Conservation (phyloP, 148 eudicot species). For the Chenopodium quinoa region DNA sequence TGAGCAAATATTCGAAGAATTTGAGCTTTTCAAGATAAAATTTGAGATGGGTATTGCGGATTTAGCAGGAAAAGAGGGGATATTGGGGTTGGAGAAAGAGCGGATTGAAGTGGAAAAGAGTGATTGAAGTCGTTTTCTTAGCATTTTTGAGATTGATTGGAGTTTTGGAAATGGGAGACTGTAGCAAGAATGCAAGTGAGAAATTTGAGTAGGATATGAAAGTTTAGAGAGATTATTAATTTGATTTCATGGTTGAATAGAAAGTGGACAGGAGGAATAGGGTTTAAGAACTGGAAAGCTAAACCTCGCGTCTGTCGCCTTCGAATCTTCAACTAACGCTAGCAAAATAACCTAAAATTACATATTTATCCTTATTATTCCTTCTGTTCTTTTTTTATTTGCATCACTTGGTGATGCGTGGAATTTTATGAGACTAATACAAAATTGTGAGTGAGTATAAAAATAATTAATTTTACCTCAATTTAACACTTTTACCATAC, state of each 20-base stretch:
- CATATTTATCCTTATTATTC: no score
- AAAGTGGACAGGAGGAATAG: not conserved
- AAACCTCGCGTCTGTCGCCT: no score
- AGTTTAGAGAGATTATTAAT: not conserved
- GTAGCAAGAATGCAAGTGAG: not conserved
- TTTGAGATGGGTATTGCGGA: slow-evolving; percentile 16
- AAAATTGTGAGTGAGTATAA: no score
- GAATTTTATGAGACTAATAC: no score
- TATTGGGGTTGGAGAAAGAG: slow-evolving; percentile 20
- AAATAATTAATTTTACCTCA: no score
- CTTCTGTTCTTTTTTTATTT: not conserved
- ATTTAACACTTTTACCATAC: no score
- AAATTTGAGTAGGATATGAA: not conserved
- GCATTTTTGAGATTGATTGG: slow-evolving; percentile 25
- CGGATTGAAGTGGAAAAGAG: slow-evolving; percentile 27
- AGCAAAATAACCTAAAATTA: no score
- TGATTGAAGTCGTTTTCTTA: slow-evolving; percentile 36
- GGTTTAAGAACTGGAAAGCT: not conserved
- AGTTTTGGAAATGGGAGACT: not conserved
- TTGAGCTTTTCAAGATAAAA: not conserved
- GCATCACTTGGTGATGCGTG: no score
- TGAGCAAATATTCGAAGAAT: not conserved
- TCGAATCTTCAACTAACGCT: no score
- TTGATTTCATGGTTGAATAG: not conserved
- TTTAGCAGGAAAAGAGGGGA: not conserved